Evolutionary conservation across 345 rosid genomes (phyloP).

Genomic region (Turnera subulata): DNA sequence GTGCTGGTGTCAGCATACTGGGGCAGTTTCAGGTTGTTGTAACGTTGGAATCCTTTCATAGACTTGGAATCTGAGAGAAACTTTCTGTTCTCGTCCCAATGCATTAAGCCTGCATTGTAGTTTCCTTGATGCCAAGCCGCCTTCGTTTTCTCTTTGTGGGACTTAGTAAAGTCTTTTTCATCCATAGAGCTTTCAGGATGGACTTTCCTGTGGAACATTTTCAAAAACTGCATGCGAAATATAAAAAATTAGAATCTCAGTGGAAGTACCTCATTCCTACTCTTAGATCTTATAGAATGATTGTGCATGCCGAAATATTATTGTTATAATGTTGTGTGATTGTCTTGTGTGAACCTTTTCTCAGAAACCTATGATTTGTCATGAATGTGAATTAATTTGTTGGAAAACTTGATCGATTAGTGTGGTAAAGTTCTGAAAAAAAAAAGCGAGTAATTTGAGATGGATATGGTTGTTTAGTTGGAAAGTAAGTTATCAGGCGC

Average conservation of each 20-base stretch:
- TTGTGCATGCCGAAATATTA: neutral
- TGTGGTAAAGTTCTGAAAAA: neutral
- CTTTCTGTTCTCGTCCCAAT: conserved; percentile 21
- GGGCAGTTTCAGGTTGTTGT: conserved; percentile 34
- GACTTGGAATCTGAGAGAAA: conserved; percentile 26
- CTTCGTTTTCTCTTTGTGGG: conserved; percentile 18
- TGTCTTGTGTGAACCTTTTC: neutral
- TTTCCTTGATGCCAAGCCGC: conserved; percentile 16
- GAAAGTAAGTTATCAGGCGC: neutral
- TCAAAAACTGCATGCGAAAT: conserved; percentile 55
- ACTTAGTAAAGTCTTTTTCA: conserved; percentile 24
- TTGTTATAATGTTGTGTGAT: too few relatives aligned
- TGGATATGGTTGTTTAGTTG: neutral
- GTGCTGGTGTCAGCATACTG: conserved; percentile 29
- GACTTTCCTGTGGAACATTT: conserved; percentile 64
- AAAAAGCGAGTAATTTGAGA: conserved; percentile 5
- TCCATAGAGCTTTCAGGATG: conserved; percentile 56
- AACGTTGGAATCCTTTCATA: conserved; percentile 24
- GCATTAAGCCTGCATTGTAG: conserved; percentile 19
- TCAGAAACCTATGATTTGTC: neutral
- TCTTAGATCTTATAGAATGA: neutral
- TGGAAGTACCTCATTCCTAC: neutral
- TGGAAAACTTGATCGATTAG: neutral
- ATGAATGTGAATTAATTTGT: conserved; percentile 1
- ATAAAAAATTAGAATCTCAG: conserved; percentile 1